Percentiles rank a stretch among this genome's conserved stretches.
phyloP scores from a whole-genome alignment of 139 green algal genomes.

The Tetradesmus lagerheimii region DNA sequence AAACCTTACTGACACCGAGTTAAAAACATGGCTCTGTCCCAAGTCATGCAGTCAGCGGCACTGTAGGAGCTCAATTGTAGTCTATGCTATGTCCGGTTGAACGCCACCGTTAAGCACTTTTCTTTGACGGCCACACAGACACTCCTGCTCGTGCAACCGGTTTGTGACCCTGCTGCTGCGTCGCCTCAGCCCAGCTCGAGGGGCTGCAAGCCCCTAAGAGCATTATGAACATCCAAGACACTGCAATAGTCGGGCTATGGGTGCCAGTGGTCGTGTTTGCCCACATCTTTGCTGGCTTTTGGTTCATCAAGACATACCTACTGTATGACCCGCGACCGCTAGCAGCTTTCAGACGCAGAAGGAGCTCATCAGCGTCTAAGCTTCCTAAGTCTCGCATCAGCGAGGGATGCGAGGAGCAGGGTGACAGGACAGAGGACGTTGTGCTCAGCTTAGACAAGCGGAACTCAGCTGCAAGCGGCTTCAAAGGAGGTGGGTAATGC shows the following conservation, averaged over 20 bases:
- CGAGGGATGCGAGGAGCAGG: background rate
- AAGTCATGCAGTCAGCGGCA: no score
- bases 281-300: constrained; percentile 46
- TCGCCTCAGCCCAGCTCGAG: background rate
- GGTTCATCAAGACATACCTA: constrained; percentile 33
- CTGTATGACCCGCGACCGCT: background rate
- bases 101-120: no score
- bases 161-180: background rate
- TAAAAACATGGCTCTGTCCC: no score
- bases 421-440: constrained; percentile 5
- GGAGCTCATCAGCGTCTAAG: background rate
- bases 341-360: constrained; percentile 10
- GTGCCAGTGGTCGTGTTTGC: constrained; percentile 46
- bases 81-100: no score
- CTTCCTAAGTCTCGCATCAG: constrained; percentile 1
- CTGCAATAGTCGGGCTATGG: constrained; percentile 34
- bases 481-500: background rate
- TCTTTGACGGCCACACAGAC: no score
- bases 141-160: background rate
- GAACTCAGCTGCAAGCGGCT: background rate
- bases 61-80: no score
- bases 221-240: background rate
- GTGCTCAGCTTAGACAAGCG: background rate
- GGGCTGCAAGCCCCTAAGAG: background rate
- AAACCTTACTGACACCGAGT: background rate